Percentiles rank a stretch among this genome's conserved stretches.
Conservation (phyloP, 164 flowering plant genomes). For the Tetracentron sinense region DNA sequence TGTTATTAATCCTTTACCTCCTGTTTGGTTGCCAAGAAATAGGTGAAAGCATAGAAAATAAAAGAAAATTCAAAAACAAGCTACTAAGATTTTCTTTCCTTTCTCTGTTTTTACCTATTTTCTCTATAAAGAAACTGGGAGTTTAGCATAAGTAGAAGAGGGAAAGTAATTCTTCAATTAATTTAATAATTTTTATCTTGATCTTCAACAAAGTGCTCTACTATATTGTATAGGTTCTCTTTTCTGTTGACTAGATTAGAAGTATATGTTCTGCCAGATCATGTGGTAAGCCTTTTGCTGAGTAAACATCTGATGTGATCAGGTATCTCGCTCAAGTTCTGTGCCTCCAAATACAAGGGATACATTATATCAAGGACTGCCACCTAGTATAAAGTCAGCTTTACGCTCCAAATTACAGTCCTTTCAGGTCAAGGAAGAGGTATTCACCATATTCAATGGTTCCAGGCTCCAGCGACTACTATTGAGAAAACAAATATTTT, state of each 20-base stretch:
- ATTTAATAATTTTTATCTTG: no score
- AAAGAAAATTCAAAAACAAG: no score
- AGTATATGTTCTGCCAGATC: background rate
- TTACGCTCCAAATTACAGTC: conserved; percentile 48
- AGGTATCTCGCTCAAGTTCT: conserved; percentile 58
- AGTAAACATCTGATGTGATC: conserved; percentile 9
- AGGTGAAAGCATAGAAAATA: no score
- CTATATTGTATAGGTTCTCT: background rate
- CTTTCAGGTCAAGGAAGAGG: conserved; percentile 53
- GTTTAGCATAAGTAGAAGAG: no score
- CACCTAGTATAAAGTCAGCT: conserved; percentile 50
- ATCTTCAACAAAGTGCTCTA: no score
- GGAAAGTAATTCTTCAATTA: no score
- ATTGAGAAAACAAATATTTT: background rate
- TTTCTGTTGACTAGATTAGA: background rate
- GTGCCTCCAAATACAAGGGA: conserved; percentile 63
- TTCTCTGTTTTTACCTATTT: no score
- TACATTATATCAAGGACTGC: conserved; percentile 57
- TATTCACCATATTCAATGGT: conserved; percentile 10
- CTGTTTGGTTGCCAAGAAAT: no score
- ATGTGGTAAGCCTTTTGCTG: conserved; percentile 3
- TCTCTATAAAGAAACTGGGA: no score
- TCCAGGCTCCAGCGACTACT: background rate
- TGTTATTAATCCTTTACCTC: no score
- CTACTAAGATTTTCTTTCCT: no score